A percentile compares a stretch with the other conserved stretches of the same genome.
phyloP scores from a whole-genome alignment of 208 protist species.

The Vickermania spadyakhi region DNA sequence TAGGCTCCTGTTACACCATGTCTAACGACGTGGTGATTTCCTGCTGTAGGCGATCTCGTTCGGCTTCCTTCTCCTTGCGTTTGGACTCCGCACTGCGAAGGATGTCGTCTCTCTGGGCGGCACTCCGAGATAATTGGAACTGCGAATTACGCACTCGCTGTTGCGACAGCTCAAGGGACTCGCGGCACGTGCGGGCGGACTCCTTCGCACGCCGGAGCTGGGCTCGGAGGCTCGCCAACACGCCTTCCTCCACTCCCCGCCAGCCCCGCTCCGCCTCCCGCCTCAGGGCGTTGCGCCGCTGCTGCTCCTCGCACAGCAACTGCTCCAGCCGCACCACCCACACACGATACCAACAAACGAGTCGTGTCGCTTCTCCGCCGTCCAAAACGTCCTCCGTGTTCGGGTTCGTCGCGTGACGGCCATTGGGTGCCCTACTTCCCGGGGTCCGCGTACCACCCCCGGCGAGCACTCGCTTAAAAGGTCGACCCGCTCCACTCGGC shows the following conservation, averaged over 20 bases:
- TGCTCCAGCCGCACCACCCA: not conserved
- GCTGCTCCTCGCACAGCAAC: not conserved
- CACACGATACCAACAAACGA: not conserved
- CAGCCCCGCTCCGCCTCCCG: not conserved
- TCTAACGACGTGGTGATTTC: too few relatives aligned
- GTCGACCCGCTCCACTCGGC: too few relatives aligned
- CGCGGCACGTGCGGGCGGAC: not conserved
- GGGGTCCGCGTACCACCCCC: not conserved
- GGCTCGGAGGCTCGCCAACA: not conserved
- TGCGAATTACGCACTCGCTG: not conserved
- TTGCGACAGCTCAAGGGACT: not conserved
- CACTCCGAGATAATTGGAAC: not conserved
- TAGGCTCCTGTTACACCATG: too few relatives aligned
- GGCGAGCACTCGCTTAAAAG: not conserved
- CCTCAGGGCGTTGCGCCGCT: not conserved
- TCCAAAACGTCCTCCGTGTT: not conserved
- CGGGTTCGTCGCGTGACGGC: not conserved
- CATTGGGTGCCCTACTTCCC: not conserved
- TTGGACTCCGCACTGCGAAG: too few relatives aligned
- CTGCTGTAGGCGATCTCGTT: too few relatives aligned
- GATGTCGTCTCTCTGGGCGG: too few relatives aligned
- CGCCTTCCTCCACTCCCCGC: not conserved
- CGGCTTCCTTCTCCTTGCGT: too few relatives aligned
- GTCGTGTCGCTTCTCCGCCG: too few relatives aligned
- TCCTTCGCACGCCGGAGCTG: not conserved